These are phyloP conservation scores for Capsicum baccatum DNA, from an alignment of 257 asterid species.

Conservation along the genomic window DNA sequence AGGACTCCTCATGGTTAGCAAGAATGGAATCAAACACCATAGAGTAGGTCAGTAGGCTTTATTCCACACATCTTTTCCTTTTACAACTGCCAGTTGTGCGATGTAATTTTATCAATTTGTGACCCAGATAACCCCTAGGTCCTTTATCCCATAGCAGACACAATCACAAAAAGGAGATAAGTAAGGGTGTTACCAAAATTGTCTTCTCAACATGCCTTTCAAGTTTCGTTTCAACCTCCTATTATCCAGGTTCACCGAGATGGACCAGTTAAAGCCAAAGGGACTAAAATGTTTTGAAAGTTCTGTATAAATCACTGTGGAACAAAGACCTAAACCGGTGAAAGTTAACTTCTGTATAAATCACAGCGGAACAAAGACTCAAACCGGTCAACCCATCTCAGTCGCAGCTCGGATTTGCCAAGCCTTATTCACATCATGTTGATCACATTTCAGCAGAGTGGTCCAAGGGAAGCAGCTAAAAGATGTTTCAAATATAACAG, in stretches of 20 bases:
- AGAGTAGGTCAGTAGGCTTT: not conserved
- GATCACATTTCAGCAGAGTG: constrained; percentile 1
- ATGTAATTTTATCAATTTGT: constrained; percentile 18
- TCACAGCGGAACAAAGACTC: not conserved
- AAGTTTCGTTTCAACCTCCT: constrained; percentile 9
- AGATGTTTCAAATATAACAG: constrained; percentile 9
- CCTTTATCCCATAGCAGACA: not conserved
- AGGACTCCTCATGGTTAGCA: not conserved
- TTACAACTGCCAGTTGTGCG: constrained; percentile 9
- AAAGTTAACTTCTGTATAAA: not conserved
- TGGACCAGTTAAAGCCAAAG: not conserved
- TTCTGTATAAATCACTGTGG: not conserved
- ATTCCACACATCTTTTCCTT: not conserved
- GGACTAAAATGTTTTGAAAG: constrained; percentile 5
- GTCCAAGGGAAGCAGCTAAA: constrained; percentile 24
- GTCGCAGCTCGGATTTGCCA: not conserved
- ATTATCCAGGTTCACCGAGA: constrained; percentile 19
- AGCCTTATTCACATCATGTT: constrained; percentile 3
- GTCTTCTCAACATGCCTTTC: not conserved
- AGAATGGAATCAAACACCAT: not conserved
- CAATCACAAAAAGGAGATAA: constrained; percentile 5
- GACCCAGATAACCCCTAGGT: constrained; percentile 23
- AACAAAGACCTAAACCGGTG: not conserved
- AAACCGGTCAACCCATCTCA: not conserved
- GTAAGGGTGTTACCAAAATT: not conserved